Evolutionary conservation across 495 filamentous ascomycete genomes (phyloP), one percentile per base, ranked within the genome.

Genomic region (Annulohypoxylon moriforme): DNA sequence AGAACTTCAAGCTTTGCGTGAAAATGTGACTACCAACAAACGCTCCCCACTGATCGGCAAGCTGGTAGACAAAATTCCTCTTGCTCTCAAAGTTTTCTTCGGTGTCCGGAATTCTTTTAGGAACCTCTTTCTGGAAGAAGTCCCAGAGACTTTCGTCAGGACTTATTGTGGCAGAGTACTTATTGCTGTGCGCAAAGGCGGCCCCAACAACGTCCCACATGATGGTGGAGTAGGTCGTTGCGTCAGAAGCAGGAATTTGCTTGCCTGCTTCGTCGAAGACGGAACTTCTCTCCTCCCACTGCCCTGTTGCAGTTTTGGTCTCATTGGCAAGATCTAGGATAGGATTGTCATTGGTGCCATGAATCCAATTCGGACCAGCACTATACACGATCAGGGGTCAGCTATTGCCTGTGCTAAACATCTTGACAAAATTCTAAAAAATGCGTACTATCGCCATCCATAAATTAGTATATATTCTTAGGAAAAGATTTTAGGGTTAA

Each of bases 311-410:
- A 0, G 92, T 93, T 2, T 85, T 79, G 0, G 91, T 93, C 73
- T 89, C 80, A 68, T 87, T 85, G 13, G 93, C 94, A 31, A 99
- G 84, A 34, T 91, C 86, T 59, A 92, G 78, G 44, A 99, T 94
- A 4, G 96, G 94, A 76, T 97, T 99, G 53, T 91, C 80, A 1
- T 89, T 85, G 0, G 92, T 91, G 36, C 96, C 96, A 78, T 98
- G 95, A 25, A 97, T 96, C 95, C 95, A 98, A 75, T 98, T 98
- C 6, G 95, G 90, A 5, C 95, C 95, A 20, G 93, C 91, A 72
- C 40, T 44, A 44, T 13, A 44, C 40, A 44, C 40, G n/a, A 44
- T 20, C 16, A 44, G 40, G n/a, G 20, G 16, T 44, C 8, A 44
- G 7, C 13, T 44, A 20, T 44, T 44, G 40, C 40, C 8, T 44